Base-by-base conservation (phyloP, 192 early-diverging fungal genomes). In the Backusella luteola region DNA sequence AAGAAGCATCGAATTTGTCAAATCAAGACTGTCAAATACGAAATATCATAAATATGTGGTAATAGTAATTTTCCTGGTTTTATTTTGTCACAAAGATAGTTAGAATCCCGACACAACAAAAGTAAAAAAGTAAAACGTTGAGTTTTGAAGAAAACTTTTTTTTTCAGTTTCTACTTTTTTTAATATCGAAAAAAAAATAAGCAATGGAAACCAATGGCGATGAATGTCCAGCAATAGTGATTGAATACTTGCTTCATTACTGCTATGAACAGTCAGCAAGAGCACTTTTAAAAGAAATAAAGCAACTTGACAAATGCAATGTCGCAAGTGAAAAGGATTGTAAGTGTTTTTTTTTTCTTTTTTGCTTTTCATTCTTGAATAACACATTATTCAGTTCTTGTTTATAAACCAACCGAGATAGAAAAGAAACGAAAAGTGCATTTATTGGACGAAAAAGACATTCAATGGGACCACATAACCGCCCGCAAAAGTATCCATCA, bases 161-260 rank as follows among this genome's bases (percentile, higher is more conserved):
- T n/a, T n/a, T n/a, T n/a, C n/a, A n/a, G n/a, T n/a, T n/a, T n/a
- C n/a, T n/a, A n/a, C n/a, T n/a, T 29, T 29, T 67, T n/a, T 35
- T 4, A 36, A n/a, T 19, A 17, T 34, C 7, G 32, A 32, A 32
- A 32, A 32, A 32, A 32, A 32, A 1, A 49, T 2, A 71, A 44
- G 3, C 19, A 32, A 44, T 42, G 21, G n/a, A 44, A 71, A 49
- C 2, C 0, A 72, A 19, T 52, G 11, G 29, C 4, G 39, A 71
- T 46, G 41, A 71, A 32, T 42, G 42, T 32, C 42, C 29, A 34
- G 41, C 70, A 71, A 41, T 71, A 46, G 42, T 71, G 3, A 71
- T 32, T 32, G 70, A 71, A 46, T 71, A 71, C 9, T 71, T 71
- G 29, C 44, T 71, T 29, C 35, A 71, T 44, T 44, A 71, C 14